Conservation (phyloP, 2,329 filamentous ascomycete species). For the Hymenoscyphus linearis region DNA sequence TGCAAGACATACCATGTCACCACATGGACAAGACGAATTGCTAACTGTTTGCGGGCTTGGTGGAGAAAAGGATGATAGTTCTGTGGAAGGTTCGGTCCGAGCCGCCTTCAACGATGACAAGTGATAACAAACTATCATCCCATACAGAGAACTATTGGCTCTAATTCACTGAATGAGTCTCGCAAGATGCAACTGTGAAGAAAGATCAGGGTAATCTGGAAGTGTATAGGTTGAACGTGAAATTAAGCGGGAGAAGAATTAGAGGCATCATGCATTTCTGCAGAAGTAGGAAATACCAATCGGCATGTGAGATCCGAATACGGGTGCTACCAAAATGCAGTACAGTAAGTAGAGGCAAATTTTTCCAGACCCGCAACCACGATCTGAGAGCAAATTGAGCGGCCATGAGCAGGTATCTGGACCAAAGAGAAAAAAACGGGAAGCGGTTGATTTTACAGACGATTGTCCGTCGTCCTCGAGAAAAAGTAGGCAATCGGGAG, state of each 20-base stretch:
- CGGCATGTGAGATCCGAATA: not conserved
- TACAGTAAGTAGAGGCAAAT: not conserved
- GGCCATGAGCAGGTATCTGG: not conserved
- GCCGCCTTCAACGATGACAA: not conserved
- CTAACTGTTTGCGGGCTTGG: not conserved
- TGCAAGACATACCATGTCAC: constrained; percentile 1
- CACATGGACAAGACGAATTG: not conserved
- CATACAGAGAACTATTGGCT: not conserved
- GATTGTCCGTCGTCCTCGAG: not conserved
- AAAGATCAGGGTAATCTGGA: not conserved
- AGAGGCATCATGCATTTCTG: not conserved
- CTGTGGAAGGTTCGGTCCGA: not conserved
- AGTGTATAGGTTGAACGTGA: not conserved
- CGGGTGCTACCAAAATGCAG: not conserved
- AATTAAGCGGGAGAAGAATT: not conserved
- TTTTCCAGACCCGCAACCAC: not conserved
- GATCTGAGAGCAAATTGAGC: not conserved
- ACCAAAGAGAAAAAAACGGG: not conserved
- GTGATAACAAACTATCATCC: not conserved
- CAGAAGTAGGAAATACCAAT: not conserved
- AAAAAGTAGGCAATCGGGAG: not conserved
- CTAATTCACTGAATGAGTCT: not conserved
- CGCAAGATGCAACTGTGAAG: not conserved
- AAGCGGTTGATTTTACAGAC: not conserved
- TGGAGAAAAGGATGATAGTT: not conserved